Evolutionary conservation across 2,329 filamentous ascomycete genomes (phyloP).

Genomic region (Chalaropsis ovoidea): DNA sequence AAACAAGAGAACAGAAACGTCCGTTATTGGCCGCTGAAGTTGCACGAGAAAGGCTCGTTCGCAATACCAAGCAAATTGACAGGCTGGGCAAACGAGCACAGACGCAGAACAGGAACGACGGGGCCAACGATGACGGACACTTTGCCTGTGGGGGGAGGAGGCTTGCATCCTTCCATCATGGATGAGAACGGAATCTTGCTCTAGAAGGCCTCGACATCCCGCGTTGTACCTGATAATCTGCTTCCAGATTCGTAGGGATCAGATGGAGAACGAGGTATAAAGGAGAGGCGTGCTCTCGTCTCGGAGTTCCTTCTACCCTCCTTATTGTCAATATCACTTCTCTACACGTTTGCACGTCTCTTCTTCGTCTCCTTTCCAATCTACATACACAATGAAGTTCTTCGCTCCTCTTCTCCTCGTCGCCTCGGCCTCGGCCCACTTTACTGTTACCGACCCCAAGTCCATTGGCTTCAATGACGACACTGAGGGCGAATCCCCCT

Average conservation of each 20-base stretch:
- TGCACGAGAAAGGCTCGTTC: background rate
- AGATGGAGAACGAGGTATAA: background rate
- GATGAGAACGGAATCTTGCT: background rate
- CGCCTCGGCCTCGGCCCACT: constrained; percentile 23
- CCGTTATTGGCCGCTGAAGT: background rate
- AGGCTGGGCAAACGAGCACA: constrained; percentile 8
- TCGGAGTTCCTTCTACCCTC: background rate
- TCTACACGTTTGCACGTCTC: background rate
- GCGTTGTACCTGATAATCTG: constrained; percentile 9
- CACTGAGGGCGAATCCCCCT: constrained; percentile 22
- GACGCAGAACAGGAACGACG: constrained; percentile 1
- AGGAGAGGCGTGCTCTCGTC: background rate
- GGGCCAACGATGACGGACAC: background rate
- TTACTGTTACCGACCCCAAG: constrained; percentile 22
- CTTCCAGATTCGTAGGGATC: background rate
- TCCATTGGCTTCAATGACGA: constrained; percentile 25
- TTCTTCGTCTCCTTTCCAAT: background rate
- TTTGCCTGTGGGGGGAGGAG: background rate
- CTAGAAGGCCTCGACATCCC: background rate
- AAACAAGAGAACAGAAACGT: background rate
- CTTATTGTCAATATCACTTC: background rate
- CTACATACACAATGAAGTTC: constrained; percentile 22
- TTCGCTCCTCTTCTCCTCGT: constrained; percentile 21
- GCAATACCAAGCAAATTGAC: constrained; percentile 10
- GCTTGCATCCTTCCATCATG: background rate